These are phyloP conservation scores for Lachancea cidri DNA, from an alignment of 805 yeast genomes.

Conservation along the genomic window DNA sequence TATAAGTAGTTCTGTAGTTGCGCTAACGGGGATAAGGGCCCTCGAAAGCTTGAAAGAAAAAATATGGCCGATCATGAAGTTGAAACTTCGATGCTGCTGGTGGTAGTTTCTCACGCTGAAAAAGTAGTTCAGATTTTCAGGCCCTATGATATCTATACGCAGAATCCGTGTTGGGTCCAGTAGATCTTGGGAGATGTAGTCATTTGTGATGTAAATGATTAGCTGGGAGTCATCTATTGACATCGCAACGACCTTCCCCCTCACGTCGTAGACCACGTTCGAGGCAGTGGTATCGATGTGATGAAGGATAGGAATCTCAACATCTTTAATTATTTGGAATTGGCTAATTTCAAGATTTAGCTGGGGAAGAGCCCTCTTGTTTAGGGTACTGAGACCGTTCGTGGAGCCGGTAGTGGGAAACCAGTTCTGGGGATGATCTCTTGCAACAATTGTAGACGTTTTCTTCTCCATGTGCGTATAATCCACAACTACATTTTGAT, in stretches of 20 bases:
- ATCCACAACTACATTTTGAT: conserved; percentile 3
- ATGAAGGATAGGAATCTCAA: conserved; percentile 4
- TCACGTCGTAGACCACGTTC: conserved; percentile 1
- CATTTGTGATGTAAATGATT: conserved; percentile 12
- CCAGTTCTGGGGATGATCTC: background rate
- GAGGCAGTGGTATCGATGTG: background rate
- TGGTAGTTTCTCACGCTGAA: conserved; percentile 5
- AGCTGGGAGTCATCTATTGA: conserved; percentile 1
- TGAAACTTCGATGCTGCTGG: background rate
- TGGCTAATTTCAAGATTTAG: background rate
- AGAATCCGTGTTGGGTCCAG: conserved; percentile 16
- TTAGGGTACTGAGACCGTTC: no score
- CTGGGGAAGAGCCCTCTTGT: conserved; percentile 1
- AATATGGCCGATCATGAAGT: background rate
- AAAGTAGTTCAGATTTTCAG: conserved; percentile 13
- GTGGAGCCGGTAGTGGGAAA: no score
- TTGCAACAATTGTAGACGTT: no score
- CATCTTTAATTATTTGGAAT: background rate
- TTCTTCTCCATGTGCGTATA: no score
- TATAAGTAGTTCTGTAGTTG: conserved; percentile 8
- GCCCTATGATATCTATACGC: conserved; percentile 14
- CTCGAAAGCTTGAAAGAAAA: conserved; percentile 5
- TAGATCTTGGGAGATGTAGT: conserved; percentile 10
- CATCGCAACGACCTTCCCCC: conserved; percentile 6
- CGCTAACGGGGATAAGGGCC: conserved; percentile 1